A percentile compares a stretch with the other conserved stretches of the same genome.
Evolutionary conservation across 441 rosid species (phyloP).

Genomic region (Pelargonium myrrhifolium): DNA sequence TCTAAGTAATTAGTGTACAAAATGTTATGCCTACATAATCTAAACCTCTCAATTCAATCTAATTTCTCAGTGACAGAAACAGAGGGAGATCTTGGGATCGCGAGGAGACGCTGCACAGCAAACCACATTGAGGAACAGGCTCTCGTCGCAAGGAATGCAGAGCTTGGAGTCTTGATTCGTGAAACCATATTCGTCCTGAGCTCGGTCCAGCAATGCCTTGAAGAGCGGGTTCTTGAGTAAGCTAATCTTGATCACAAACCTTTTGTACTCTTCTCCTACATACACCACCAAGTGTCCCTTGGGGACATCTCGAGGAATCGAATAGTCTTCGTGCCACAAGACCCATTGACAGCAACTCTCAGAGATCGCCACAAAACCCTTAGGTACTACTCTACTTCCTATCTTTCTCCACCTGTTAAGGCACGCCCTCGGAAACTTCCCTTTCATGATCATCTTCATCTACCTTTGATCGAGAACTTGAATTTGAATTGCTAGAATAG

Average conservation of each 20-base stretch:
- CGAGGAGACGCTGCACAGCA: slow-evolving; percentile 10
- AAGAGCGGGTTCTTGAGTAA: slow-evolving; percentile 15
- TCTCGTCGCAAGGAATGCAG: slow-evolving; percentile 17
- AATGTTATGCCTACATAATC: slow-evolving; percentile 17
- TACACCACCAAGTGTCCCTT: slow-evolving; percentile 15
- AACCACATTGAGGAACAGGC: slow-evolving; percentile 12
- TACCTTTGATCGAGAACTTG: too few species aligned
- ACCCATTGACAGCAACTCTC: neutral
- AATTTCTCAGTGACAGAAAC: neutral
- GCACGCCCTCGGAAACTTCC: slow-evolving; percentile 12
- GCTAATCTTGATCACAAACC: slow-evolving; percentile 13
- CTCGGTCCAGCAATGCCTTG: slow-evolving; percentile 12
- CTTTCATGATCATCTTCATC: too few species aligned
- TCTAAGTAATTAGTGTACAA: slow-evolving; percentile 25
- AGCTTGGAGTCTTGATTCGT: slow-evolving; percentile 6
- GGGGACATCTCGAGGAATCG: slow-evolving; percentile 12
- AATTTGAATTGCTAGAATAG: too few species aligned
- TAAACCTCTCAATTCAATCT: too few species aligned
- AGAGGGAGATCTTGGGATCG: neutral
- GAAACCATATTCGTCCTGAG: slow-evolving; percentile 16
- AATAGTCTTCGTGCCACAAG: slow-evolving; percentile 7
- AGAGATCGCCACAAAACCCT: neutral
- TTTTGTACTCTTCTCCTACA: slow-evolving; percentile 10
- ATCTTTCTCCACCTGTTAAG: slow-evolving; percentile 11
- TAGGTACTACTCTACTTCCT: neutral